These are phyloP conservation scores for Licmophora abbreviata DNA, from an alignment of 108 stramenopile genomes.

Conservation along the genomic window DNA sequence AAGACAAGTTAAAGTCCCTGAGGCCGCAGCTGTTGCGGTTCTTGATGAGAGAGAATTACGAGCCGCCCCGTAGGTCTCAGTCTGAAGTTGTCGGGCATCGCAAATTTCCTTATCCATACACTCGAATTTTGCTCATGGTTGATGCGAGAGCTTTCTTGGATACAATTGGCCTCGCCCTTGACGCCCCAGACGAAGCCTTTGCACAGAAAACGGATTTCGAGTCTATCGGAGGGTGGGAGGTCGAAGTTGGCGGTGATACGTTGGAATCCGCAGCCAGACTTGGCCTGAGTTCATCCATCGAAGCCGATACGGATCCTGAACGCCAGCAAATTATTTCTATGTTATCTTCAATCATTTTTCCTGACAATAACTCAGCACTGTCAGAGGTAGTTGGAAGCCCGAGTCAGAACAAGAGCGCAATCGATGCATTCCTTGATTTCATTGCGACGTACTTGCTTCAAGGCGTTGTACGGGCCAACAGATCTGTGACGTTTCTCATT, in stretches of 20 bases:
- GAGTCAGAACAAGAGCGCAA: slow-evolving; percentile 18
- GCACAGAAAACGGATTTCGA: slow-evolving; percentile 13
- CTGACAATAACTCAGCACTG: slow-evolving; percentile 8
- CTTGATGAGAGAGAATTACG: slow-evolving; percentile 28
- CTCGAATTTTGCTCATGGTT: slow-evolving; percentile 53
- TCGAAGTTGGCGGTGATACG: slow-evolving; percentile 3
- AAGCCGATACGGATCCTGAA: slow-evolving; percentile 21
- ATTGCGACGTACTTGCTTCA: slow-evolving; percentile 68
- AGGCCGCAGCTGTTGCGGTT: slow-evolving; percentile 46
- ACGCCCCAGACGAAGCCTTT: slow-evolving; percentile 50
- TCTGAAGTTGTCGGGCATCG: slow-evolving; percentile 31
- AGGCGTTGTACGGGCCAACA: slow-evolving; percentile 50
- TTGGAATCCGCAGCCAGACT: neutral
- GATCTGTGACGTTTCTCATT: slow-evolving; percentile 43
- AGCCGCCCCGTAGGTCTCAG: slow-evolving; percentile 9
- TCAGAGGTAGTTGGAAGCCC: neutral
- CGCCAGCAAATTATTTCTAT: slow-evolving; percentile 48
- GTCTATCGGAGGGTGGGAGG: slow-evolving; percentile 38
- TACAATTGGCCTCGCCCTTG: slow-evolving; percentile 58
- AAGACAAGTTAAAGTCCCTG: slow-evolving; percentile 27
- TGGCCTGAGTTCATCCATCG: too few relatives aligned
- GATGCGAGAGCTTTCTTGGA: slow-evolving; percentile 72
- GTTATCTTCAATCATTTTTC: slow-evolving; percentile 52
- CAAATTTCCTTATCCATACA: slow-evolving; percentile 60
- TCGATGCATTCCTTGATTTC: slow-evolving; percentile 70